phyloP scores from a whole-genome alignment of 2,329 filamentous ascomycete genomes.

The Penicillium sp. region DNA sequence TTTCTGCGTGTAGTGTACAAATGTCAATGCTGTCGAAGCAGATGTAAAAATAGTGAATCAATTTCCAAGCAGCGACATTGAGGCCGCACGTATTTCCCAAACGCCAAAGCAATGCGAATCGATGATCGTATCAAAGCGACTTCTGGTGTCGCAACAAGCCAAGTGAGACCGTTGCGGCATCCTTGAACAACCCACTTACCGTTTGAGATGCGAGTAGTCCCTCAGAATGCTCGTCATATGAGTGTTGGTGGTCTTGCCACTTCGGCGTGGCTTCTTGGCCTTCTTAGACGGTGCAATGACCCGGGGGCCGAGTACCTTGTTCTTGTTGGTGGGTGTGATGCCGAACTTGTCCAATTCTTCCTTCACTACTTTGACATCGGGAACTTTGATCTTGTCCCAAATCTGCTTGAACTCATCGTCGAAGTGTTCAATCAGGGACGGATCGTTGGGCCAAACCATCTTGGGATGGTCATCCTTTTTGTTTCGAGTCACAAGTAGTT shows the following conservation, averaged over 20 bases:
- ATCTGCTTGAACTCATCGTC: conserved; percentile 79
- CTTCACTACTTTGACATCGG: conserved; percentile 71
- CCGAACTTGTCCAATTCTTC: conserved; percentile 72
- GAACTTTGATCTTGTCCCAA: conserved; percentile 79
- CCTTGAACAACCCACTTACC: conserved; percentile 21
- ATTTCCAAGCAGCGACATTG: neutral
- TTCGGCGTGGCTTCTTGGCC: conserved; percentile 69
- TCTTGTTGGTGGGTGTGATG: conserved; percentile 79
- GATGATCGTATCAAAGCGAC: neutral
- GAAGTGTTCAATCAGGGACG: conserved; percentile 69
- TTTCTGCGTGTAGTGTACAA: conserved; percentile 16
- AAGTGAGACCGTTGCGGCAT: neutral
- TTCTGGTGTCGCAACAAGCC: neutral
- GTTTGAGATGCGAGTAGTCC: conserved; percentile 60
- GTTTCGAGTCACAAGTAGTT: conserved; percentile 79
- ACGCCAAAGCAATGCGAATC: conserved; percentile 25
- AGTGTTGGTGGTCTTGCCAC: conserved; percentile 79
- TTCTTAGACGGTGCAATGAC: conserved; percentile 63
- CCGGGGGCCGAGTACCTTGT: conserved; percentile 61
- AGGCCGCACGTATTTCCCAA: neutral
- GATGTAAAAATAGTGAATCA: neutral
- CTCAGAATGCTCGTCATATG: conserved; percentile 82
- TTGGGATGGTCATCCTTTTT: conserved; percentile 88
- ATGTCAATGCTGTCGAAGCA: neutral
- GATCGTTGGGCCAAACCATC: conserved; percentile 86